Evolutionary conservation across 1,139 yeast genomes (phyloP), one percentile per base, ranked within the genome.

Genomic region (Suzukiozyma palmioleophila): DNA sequence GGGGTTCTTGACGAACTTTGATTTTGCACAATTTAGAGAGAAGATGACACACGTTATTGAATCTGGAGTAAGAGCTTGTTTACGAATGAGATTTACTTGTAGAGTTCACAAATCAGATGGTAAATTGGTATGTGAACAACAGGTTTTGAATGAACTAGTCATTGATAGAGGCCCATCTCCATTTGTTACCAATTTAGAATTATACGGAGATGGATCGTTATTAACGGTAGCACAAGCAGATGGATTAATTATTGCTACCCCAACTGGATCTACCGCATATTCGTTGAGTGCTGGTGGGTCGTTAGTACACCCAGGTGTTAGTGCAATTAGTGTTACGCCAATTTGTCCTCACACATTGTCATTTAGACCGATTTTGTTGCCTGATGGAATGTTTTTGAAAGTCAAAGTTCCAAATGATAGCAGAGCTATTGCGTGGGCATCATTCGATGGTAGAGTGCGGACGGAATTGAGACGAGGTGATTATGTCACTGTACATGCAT

Each of bases 191-290:
- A 84, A 82, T 72, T 68, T 87, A 43, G 96, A 87, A 53, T 61
- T 87, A 22, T 87, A 83, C 50, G 95, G 95, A 3, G 92, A 87
- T 55, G 88, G 86, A 13, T 75, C 84, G 2, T 63, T 87, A 30
- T 66, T 87, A 41, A 87, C 96, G 0, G 83, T 86, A 13, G 95
- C 92, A 0, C 96, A 87, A 56, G 95, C 96, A 0, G 96, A 88
- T 58, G 96, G 96, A 0, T 62, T 88, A 25, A 87, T 88, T 43
- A 73, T 88, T 30, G 94, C 95, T 0, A 87, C 96, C 0, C 96
- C 96, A 3, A 88, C 96, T 0, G 96, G 96, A 0, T 85, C 95
- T 2, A 88, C 96, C 0, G 96, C 96, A 0, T 88, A 88, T 57
- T 85, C 95, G 0, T 66, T 88, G 29, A 83, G 94, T 31, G 96